A percentile compares a stretch with the other conserved stretches of the same genome.
Conservation (phyloP, 1,139 yeast species). For the Yamadazyma atmosphaerica region DNA sequence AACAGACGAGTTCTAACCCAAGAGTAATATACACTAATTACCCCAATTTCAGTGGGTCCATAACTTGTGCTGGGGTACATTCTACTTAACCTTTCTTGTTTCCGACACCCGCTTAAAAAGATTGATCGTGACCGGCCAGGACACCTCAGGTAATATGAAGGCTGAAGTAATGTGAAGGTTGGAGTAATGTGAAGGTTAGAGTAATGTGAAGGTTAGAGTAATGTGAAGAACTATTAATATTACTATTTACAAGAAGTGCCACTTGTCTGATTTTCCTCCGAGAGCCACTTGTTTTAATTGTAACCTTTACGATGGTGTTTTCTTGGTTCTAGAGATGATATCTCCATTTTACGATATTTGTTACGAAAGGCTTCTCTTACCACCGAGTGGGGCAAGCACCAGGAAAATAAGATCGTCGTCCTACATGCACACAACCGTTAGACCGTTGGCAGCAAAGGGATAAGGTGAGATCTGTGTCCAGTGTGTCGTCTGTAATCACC, state of each 20-base stretch:
- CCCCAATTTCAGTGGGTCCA: background rate
- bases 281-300: background rate
- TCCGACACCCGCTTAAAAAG: too few species aligned
- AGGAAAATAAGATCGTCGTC: background rate
- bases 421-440: background rate
- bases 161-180: constrained; percentile 1
- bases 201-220: background rate
- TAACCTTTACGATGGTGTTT: too few species aligned
- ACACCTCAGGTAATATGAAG: constrained; percentile 1
- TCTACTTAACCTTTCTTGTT: background rate
- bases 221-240: too few species aligned
- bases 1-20: background rate
- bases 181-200: background rate
- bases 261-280: background rate
- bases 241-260: too few species aligned
- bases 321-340: too few species aligned
- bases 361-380: too few species aligned
- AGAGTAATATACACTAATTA: constrained; percentile 1
- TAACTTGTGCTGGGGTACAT: background rate
- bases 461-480: too few species aligned
- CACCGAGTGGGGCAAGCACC: too few species aligned
- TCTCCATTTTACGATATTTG: background rate
- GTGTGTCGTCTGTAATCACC: too few species aligned
- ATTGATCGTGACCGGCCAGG: too few species aligned
- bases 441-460: background rate